Conservation (phyloP, 441 rosid genomes). For the Brassica hybrid region DNA sequence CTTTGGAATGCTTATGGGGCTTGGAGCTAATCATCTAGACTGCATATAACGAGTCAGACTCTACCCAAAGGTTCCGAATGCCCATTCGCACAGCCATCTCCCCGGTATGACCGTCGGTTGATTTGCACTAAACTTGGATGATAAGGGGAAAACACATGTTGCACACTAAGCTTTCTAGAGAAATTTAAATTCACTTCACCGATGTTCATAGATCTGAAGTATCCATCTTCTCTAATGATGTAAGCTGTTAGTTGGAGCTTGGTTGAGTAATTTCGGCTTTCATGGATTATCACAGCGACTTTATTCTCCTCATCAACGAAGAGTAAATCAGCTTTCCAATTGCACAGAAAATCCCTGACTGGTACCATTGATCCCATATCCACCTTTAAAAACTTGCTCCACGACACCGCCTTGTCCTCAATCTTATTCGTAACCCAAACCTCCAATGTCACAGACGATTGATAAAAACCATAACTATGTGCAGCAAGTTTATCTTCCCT, state of each 20-base stretch:
- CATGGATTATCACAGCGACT: not conserved
- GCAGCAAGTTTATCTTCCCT: not conserved
- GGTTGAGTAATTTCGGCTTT: not conserved
- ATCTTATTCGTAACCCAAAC: not conserved
- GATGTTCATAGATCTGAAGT: not conserved
- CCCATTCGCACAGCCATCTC: not conserved
- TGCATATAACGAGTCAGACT: not conserved
- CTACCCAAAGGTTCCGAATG: not conserved
- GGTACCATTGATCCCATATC: not conserved
- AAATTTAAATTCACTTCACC: not conserved
- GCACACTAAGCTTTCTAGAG: not conserved
- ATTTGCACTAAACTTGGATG: not conserved
- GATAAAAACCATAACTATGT: not conserved
- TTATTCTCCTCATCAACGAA: not conserved
- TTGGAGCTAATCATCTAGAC: not conserved
- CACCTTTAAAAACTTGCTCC: not conserved
- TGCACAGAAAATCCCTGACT: not conserved
- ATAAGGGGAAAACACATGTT: not conserved
- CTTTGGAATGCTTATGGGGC: not conserved
- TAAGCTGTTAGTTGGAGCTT: not conserved
- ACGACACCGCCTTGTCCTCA: not conserved
- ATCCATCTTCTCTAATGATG: not conserved
- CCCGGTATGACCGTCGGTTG: not conserved
- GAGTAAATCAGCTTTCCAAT: not conserved
- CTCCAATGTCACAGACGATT: not conserved